Percentiles rank a stretch among this genome's conserved stretches.
Conservation (phyloP, 2,329 filamentous ascomycete genomes). For the Emericellopsis atlantica region DNA sequence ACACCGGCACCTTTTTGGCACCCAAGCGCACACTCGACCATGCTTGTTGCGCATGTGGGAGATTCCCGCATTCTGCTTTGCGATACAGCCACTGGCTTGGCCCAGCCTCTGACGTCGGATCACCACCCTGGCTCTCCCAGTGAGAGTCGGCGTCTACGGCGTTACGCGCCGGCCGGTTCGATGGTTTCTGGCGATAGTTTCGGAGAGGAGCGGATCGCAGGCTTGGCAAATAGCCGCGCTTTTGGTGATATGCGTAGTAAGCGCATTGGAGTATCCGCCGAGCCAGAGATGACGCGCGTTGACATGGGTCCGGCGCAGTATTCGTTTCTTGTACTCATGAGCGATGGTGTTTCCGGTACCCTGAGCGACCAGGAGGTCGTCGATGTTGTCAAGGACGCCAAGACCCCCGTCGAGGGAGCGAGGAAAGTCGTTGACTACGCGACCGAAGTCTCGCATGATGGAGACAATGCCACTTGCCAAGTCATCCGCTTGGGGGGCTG, state of each 20-base stretch:
- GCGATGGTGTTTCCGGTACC: conserved; percentile 78
- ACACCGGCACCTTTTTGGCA: conserved; percentile 93
- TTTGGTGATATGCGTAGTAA: conserved; percentile 92
- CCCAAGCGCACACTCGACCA: conserved; percentile 68
- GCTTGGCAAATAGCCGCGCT: conserved; percentile 83
- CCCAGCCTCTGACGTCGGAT: conserved; percentile 74
- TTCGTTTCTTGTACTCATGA: conserved; percentile 77
- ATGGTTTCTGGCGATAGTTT: conserved; percentile 88
- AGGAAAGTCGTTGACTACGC: conserved; percentile 73
- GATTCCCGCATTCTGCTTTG: conserved; percentile 88
- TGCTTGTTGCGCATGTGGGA: conserved; percentile 83
- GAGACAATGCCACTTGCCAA: conserved; percentile 58
- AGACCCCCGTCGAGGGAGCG: conserved; percentile 77
- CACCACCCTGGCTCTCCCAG: conserved; percentile 84
- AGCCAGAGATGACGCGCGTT: conserved; percentile 73
- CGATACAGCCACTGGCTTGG: conserved; percentile 68
- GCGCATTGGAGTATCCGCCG: conserved; percentile 84
- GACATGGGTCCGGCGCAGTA: conserved; percentile 77
- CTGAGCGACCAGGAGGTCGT: conserved; percentile 90
- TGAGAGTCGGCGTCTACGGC: conserved; percentile 71
- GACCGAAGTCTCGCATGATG: conserved; percentile 62
- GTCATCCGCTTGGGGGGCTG: conserved; percentile 56
- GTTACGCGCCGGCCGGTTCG: conserved; percentile 61
- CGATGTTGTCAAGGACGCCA: conserved; percentile 87
- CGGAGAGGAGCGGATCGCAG: conserved; percentile 89